Evolutionary conservation across 441 rosid species (phyloP).

Genomic region (Brassica hybrid): DNA sequence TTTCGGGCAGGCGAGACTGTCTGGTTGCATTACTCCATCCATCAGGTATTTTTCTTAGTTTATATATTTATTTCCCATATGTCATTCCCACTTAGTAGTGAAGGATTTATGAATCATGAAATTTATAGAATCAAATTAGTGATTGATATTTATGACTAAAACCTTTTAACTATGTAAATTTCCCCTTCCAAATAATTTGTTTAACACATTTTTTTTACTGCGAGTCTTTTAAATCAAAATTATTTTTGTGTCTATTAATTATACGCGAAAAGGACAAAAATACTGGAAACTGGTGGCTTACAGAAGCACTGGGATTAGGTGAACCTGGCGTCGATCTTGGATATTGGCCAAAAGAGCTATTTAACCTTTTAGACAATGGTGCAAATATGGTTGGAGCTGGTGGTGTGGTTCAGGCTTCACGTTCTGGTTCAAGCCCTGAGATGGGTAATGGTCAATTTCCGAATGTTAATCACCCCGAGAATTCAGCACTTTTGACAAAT

Average conservation of each 20-base stretch:
- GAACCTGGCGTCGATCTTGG: not conserved
- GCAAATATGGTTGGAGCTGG: not conserved
- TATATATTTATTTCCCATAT: not conserved
- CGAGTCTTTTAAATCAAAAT: not conserved
- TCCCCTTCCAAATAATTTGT: not conserved
- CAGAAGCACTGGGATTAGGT: not conserved
- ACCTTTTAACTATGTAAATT: too few species aligned
- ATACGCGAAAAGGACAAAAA: not conserved
- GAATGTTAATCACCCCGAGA: too few species aligned
- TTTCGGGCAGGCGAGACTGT: not conserved
- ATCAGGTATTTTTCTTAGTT: constrained; percentile 6
- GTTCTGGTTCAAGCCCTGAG: constrained; percentile 9
- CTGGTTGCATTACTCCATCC: not conserved
- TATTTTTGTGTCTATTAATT: not conserved
- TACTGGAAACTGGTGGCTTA: constrained; percentile 26
- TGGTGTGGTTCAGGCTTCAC: constrained; percentile 10
- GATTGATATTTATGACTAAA: too few species aligned
- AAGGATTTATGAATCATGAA: not conserved
- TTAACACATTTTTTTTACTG: not conserved
- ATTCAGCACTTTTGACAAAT: not conserved
- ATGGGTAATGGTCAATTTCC: constrained; percentile 19
- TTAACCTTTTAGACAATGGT: constrained; percentile 7
- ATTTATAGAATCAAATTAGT: not conserved
- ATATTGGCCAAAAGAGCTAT: constrained; percentile 14
- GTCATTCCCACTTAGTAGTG: not conserved